A percentile compares a stretch with the other conserved stretches of the same genome.
Evolutionary conservation across 1,284 basidiomycete species (phyloP).

Genomic region (Veloporphyrellus conicus): DNA sequence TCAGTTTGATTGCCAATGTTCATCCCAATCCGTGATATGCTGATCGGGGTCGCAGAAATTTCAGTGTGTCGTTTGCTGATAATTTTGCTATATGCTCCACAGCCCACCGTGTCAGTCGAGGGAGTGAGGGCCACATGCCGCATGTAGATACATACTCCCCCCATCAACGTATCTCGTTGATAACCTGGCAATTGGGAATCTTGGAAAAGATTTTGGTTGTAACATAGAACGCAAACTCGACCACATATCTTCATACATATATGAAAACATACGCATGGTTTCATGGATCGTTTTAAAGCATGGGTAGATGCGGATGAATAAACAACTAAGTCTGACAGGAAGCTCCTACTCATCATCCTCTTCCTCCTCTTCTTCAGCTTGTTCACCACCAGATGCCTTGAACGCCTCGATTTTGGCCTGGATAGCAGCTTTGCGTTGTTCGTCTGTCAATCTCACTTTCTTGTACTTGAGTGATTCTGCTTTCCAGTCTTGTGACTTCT

Average conservation of each 20-base stretch:
- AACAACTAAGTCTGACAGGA: slow-evolving; percentile 2
- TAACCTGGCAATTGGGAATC: slow-evolving; percentile 48
- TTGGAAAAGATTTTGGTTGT: slow-evolving; percentile 37
- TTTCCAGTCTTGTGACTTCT: slow-evolving; percentile 93
- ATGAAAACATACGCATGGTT: slow-evolving; percentile 19
- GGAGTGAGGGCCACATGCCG: slow-evolving; percentile 32
- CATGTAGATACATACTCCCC: slow-evolving; percentile 41
- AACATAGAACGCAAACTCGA: slow-evolving; percentile 18
- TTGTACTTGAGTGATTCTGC: slow-evolving; percentile 78
- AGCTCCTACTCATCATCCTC: slow-evolving; percentile 55
- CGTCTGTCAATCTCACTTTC: slow-evolving; percentile 68
- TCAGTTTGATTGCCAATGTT: slow-evolving; percentile 38
- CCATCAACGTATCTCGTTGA: slow-evolving; percentile 33
- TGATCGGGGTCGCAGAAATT: slow-evolving; percentile 46
- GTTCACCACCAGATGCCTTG: slow-evolving; percentile 57
- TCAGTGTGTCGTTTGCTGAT: slow-evolving; percentile 51
- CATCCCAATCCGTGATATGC: slow-evolving; percentile 2
- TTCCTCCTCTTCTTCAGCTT: slow-evolving; percentile 43
- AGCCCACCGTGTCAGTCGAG: slow-evolving; percentile 48
- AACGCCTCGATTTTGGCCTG: slow-evolving; percentile 82
- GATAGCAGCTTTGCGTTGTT: slow-evolving; percentile 75
- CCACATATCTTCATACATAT: slow-evolving; percentile 16
- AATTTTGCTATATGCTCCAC: slow-evolving; percentile 52
- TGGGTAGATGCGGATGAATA: background rate
- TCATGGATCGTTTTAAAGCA: slow-evolving; percentile 12